Conservation (phyloP, 768 basidiomycete species). For the Aureoboletus auriporus region DNA sequence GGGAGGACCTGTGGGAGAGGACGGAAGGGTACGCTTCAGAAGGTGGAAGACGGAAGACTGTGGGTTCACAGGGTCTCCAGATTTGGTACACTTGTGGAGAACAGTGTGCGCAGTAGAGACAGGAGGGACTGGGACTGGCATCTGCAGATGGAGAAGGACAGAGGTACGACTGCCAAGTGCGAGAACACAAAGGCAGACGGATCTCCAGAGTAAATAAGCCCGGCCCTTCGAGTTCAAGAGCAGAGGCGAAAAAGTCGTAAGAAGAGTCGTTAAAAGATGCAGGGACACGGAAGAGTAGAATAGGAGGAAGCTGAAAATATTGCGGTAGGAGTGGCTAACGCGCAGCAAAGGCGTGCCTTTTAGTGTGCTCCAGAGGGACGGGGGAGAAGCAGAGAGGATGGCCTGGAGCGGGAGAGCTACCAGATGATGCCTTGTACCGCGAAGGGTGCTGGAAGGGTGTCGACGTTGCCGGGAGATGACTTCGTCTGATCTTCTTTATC, state of each 20-base stretch:
- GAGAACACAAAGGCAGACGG: constrained; percentile 40
- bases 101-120: constrained; percentile 59
- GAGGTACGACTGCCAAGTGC: constrained; percentile 42
- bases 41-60: constrained; percentile 47
- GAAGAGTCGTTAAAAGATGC: constrained; percentile 56
- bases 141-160: constrained; percentile 50
- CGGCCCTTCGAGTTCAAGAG: constrained; percentile 38
- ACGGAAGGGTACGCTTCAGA: constrained; percentile 55
- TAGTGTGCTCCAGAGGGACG: constrained; percentile 36
- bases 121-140: constrained; percentile 83
- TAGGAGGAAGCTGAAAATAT: constrained; percentile 28
- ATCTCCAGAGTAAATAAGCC: constrained; percentile 38
- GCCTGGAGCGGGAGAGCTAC: constrained; percentile 17
- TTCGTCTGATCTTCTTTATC: constrained; percentile 26
- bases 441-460: constrained; percentile 4
- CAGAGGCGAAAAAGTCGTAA: constrained; percentile 54
- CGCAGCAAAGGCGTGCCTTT: constrained; percentile 95
- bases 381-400: constrained; percentile 20
- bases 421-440: constrained; percentile 19
- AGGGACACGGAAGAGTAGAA: constrained; percentile 22
- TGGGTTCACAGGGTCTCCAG: constrained; percentile 35
- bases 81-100: constrained; percentile 54
- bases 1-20: constrained; percentile 56
- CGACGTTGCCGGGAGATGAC: constrained; percentile 26
- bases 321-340: constrained; percentile 60